Evolutionary conservation across 768 basidiomycete genomes (phyloP).

Genomic region (Scleroderma citrinum): DNA sequence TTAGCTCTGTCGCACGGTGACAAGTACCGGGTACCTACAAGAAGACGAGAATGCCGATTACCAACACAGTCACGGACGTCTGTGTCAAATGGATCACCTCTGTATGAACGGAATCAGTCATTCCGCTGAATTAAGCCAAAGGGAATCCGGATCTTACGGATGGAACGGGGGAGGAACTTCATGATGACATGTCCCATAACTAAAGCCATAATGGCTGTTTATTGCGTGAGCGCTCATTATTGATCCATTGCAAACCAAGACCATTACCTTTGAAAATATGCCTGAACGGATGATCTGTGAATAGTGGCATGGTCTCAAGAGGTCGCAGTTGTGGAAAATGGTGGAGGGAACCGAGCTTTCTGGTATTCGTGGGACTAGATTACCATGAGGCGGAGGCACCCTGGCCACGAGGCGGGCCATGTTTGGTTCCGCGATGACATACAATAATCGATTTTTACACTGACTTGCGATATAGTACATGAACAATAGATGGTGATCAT

Average conservation of each 20-base stretch:
- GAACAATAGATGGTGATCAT: too few species aligned
- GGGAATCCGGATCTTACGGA: slow-evolving; percentile 23
- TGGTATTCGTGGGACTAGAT: slow-evolving; percentile 1
- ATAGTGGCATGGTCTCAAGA: slow-evolving; percentile 22
- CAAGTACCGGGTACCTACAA: slow-evolving; percentile 41
- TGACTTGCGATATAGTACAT: too few species aligned
- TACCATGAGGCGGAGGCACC: slow-evolving; percentile 10
- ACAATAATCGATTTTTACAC: not conserved
- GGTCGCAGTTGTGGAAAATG: slow-evolving; percentile 11
- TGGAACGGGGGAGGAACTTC: slow-evolving; percentile 36
- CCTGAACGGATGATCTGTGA: slow-evolving; percentile 29
- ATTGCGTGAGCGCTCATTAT: slow-evolving; percentile 10
- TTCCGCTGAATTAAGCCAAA: slow-evolving; percentile 2
- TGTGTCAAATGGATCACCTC: slow-evolving; percentile 66
- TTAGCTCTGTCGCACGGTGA: not conserved
- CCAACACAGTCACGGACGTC: slow-evolving; percentile 65
- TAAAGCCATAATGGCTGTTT: slow-evolving; percentile 43
- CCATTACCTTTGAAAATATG: slow-evolving; percentile 26
- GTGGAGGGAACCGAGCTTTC: slow-evolving; percentile 18
- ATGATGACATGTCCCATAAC: slow-evolving; percentile 47
- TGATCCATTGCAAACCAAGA: not conserved
- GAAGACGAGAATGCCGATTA: slow-evolving; percentile 57
- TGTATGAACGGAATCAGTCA: slow-evolving; percentile 19
- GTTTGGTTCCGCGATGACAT: slow-evolving; percentile 7
- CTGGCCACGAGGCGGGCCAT: slow-evolving; percentile 11